Conservation (phyloP, 306 rosid species). For the Lathyrus sativus region DNA sequence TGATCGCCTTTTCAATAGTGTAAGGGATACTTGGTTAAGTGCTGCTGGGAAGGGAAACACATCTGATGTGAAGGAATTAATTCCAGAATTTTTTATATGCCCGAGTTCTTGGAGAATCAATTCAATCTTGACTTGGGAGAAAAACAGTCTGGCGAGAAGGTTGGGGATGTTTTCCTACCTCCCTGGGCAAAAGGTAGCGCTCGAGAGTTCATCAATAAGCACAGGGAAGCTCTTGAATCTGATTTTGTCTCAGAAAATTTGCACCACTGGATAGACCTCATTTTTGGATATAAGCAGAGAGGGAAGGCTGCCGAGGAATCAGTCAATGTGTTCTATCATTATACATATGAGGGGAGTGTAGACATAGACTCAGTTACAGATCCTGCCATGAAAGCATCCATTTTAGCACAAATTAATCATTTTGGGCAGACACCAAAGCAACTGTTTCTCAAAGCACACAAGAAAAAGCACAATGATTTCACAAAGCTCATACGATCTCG, state of each 20-base stretch:
- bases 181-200: slow-evolving; percentile 95
- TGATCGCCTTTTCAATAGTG: slow-evolving; percentile 97
- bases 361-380: slow-evolving; percentile 97
- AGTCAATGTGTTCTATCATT: slow-evolving; percentile 94
- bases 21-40: slow-evolving; percentile 95
- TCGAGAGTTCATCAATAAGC: slow-evolving; percentile 93
- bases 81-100: slow-evolving; percentile 98
- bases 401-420: slow-evolving; percentile 97
- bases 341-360: slow-evolving; percentile 97
- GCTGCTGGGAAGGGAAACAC: slow-evolving; percentile 99
- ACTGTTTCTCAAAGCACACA: slow-evolving; percentile 87
- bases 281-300: slow-evolving; percentile 95
- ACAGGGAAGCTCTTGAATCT: slow-evolving; percentile 98
- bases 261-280: slow-evolving; percentile 99
- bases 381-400: slow-evolving; percentile 99
- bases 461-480: too few species aligned
- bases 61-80: slow-evolving; percentile 96
- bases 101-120: slow-evolving; percentile 84
- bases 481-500: too few species aligned
- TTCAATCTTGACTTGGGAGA: slow-evolving; percentile 98
- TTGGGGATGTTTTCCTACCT: slow-evolving; percentile 88
- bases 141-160: slow-evolving; percentile 99
- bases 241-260: slow-evolving; percentile 87
- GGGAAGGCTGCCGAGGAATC: slow-evolving; percentile 99
- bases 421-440: slow-evolving; percentile 99